These are phyloP conservation scores for Leccinum colubrinum DNA, from an alignment of 1,284 basidiomycete genomes.

Conservation along the genomic window DNA sequence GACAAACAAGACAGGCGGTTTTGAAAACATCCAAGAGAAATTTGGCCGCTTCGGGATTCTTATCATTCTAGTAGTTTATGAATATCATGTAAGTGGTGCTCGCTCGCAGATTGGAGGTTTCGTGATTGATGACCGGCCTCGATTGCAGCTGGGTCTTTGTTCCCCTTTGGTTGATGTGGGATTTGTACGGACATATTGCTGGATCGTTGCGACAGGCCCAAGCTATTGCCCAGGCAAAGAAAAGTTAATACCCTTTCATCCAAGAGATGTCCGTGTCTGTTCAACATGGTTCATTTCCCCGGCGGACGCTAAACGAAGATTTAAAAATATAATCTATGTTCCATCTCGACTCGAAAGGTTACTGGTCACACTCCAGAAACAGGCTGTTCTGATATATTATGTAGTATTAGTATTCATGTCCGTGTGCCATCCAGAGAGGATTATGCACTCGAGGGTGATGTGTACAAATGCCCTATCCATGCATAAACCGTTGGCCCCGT, in stretches of 20 bases:
- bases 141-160: slow-evolving; percentile 70
- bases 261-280: neutral
- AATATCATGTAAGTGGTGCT: slow-evolving; percentile 61
- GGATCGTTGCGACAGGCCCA: slow-evolving; percentile 51
- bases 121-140: slow-evolving; percentile 13
- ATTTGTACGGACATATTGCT: slow-evolving; percentile 71
- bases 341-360: neutral
- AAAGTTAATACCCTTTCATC: slow-evolving; percentile 14
- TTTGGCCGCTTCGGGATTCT: no score
- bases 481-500: no score
- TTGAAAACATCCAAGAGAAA: no score
- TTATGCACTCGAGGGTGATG: neutral
- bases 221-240: slow-evolving; percentile 38
- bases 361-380: neutral
- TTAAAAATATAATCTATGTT: neutral
- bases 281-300: neutral
- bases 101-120: neutral
- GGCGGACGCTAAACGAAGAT: neutral
- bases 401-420: neutral
- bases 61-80: slow-evolving; percentile 57
- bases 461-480: no score
- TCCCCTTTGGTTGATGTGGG: slow-evolving; percentile 70
- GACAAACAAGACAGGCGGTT: no score
- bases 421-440: neutral
- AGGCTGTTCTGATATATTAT: neutral